Base-by-base conservation (phyloP, 1,284 basidiomycete genomes). In the Tylopilus sp. region DNA sequence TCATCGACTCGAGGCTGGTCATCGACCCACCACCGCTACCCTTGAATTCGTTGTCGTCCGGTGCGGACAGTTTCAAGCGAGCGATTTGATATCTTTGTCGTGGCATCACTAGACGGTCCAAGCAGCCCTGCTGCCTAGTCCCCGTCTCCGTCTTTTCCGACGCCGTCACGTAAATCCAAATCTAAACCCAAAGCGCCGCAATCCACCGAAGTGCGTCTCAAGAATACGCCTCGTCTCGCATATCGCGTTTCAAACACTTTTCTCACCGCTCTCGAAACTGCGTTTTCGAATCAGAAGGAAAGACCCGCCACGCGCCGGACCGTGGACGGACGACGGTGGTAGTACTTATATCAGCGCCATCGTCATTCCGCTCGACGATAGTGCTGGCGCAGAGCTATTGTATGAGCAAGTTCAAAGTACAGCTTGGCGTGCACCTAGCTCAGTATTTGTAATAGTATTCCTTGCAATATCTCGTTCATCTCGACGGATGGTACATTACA, bases 391-490 rank as follows among this genome's bases (percentile, higher is more conserved):
- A 1, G 76, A 76, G 43, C 58, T 86, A 15, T 76, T 81, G 49
- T 83, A 79, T 52, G 71, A 74, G 83, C 85, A 53, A 63, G 82
- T 74, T 0, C 25, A 30, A 13, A 38, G 7, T n/a, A 19, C 2
- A 1, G n/a, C 13, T 40, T 18, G 13, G 15, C 31, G 18, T n/a
- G 2, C 8, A 16, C 2, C 10, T 37, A 15, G 7, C 48, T 55
- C 11, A 52, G 4, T 29, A n/a, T n/a, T n/a, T n/a, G n/a, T n/a
- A n/a, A n/a, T 2, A 1, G 31, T 2, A 18, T 34, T 38, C 3
- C 2, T 54, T 84, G 82, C 6, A 77, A 75, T 13, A 79, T 74
- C 28, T 73, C 79, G 2, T 86, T 80, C 54, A 75, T 84, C 23
- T 70, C 71, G 4, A 44, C 63, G 1, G 78, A 84, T 48, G 82